These are phyloP conservation scores for Pseudopediastrum boryanum DNA, from an alignment of 139 green algal genomes.

Conservation along the genomic window DNA sequence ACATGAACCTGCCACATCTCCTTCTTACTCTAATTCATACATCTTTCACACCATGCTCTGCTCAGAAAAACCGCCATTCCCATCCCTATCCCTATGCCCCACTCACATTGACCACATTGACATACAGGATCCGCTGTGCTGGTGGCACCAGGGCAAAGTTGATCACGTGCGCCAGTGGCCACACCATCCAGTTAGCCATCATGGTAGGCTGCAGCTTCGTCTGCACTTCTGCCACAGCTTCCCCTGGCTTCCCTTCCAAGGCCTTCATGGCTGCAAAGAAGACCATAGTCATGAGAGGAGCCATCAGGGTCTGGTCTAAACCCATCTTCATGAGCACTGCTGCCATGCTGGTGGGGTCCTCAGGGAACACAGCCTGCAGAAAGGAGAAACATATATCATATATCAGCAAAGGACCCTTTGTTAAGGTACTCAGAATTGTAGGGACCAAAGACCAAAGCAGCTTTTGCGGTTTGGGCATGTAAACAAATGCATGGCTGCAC, in stretches of 20 bases:
- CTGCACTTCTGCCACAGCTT: not conserved
- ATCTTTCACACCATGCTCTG: no score
- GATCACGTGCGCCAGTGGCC: conserved; percentile 69
- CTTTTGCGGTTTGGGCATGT: no score
- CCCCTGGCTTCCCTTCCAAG: conserved; percentile 15
- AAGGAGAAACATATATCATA: not conserved
- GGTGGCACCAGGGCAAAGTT: conserved; percentile 84
- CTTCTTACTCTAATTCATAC: no score
- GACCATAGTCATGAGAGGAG: conserved; percentile 50
- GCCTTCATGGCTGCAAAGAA: conserved; percentile 58
- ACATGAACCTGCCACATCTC: no score
- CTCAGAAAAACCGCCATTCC: no score
- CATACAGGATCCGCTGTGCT: conserved; percentile 83
- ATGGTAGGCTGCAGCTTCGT: conserved; percentile 63
- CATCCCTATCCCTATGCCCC: no score
- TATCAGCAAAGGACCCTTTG: no score
- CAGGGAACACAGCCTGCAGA: conserved; percentile 43
- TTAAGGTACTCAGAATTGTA: no score
- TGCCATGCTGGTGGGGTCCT: conserved; percentile 39
- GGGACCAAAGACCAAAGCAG: no score
- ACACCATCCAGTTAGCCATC: conserved; percentile 62
- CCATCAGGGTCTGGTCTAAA: conserved; percentile 62
- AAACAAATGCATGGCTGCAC: no score
- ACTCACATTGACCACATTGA: conserved; percentile 74
- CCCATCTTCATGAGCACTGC: conserved; percentile 56